phyloP scores from a whole-genome alignment of 352 stramenopile genomes.

The Phytopythium litorale region DNA sequence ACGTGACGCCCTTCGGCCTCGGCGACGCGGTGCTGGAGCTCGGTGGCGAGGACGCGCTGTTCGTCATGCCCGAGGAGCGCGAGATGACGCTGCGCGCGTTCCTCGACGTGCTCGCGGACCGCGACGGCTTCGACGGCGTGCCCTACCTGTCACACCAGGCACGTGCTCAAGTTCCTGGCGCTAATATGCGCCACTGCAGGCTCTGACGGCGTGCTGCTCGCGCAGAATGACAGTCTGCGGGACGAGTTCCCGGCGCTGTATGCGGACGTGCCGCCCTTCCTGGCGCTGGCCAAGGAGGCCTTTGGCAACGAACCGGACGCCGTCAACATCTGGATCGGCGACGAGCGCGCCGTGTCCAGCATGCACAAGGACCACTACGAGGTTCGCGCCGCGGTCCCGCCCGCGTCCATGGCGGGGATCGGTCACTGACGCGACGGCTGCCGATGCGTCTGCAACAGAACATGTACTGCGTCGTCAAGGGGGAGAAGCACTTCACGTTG shows the following conservation, averaged over 20 bases:
- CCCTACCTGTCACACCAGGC: constrained; percentile 83
- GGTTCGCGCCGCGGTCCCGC: constrained; percentile 18
- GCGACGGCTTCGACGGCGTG: constrained; percentile 59
- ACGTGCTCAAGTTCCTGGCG: neutral
- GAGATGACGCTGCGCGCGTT: constrained; percentile 66
- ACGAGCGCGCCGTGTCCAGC: constrained; percentile 92
- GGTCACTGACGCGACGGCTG: neutral
- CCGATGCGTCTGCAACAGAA: constrained; percentile 59
- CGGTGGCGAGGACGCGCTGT: constrained; percentile 25
- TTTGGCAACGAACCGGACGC: constrained; percentile 82
- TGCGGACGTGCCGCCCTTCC: constrained; percentile 53
- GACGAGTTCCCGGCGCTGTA: constrained; percentile 66
- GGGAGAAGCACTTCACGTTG: constrained; percentile 95
- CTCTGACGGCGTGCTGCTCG: neutral
- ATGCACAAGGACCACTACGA: constrained; percentile 99
- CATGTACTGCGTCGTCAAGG: constrained; percentile 96
- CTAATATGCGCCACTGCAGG: too few species aligned
- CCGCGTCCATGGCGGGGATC: neutral
- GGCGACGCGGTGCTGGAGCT: constrained; percentile 67
- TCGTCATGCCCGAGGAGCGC: constrained; percentile 82
- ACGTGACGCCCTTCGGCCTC: constrained; percentile 74
- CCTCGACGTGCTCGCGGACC: constrained; percentile 40
- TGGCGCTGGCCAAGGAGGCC: constrained; percentile 52
- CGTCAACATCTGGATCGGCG: constrained; percentile 98
- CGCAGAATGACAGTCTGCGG: constrained; percentile 72